Percentiles rank a stretch among this genome's conserved stretches.
phyloP scores from a whole-genome alignment of 2,329 filamentous ascomycete species.

The Xylaria sp. region DNA sequence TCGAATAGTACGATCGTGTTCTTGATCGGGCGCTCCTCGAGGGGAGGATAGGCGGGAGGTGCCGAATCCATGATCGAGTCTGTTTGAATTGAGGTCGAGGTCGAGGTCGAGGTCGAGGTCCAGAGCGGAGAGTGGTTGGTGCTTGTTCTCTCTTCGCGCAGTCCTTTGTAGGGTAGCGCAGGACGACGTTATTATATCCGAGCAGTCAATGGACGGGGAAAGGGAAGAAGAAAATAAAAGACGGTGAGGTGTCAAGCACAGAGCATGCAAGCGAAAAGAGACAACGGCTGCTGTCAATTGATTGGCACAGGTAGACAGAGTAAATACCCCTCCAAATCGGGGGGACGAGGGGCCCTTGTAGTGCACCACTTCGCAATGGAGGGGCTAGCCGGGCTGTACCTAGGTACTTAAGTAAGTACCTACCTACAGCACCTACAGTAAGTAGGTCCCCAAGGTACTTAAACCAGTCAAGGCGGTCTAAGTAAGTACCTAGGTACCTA shows the following conservation, averaged over 20 bases:
- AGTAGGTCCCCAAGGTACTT: no score
- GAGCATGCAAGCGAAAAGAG: background rate
- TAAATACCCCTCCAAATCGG: background rate
- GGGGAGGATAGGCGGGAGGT: slow-evolving; percentile 66
- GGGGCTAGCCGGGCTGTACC: no score
- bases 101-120: no score
- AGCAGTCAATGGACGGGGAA: background rate
- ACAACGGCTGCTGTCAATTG: background rate
- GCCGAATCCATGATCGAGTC: slow-evolving; percentile 49
- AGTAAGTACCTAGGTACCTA: no score
- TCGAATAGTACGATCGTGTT: slow-evolving; percentile 97
- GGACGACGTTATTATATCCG: background rate
- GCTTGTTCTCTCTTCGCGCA: background rate
- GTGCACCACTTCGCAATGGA: no score
- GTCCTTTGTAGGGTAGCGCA: background rate
- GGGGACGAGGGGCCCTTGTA: background rate
- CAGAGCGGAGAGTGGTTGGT: background rate
- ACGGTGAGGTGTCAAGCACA: background rate
- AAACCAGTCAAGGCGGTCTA: background rate
- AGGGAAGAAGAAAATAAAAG: background rate
- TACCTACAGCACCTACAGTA: no score
- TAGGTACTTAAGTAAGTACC: no score
- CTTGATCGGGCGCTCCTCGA: slow-evolving; percentile 83
- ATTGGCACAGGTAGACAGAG: background rate
- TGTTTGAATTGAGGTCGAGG: no score